These are phyloP conservation scores for Spongospora subterranea DNA, from an alignment of 208 protist genomes.

Conservation along the genomic window DNA sequence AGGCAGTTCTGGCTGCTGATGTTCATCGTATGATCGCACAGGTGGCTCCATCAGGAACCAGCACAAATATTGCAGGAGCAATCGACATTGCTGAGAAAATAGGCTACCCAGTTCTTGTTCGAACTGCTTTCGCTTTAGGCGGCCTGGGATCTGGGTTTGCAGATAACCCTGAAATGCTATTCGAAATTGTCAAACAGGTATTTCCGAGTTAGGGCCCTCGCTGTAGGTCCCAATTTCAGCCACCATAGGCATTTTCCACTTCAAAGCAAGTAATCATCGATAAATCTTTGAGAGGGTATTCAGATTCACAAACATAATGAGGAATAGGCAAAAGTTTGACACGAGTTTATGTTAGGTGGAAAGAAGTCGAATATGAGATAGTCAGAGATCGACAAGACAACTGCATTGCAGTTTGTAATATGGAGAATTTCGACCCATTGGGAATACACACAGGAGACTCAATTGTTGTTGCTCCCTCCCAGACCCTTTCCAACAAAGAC, in stretches of 20 bases:
- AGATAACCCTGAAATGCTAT: slow-evolving; percentile 81
- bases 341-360: slow-evolving; percentile 90
- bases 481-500: slow-evolving; percentile 76
- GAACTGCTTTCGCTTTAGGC: slow-evolving; percentile 95
- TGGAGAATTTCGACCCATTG: slow-evolving; percentile 95
- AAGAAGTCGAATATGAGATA: slow-evolving; percentile 98
- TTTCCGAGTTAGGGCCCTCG: background rate
- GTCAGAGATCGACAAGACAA: slow-evolving; percentile 93
- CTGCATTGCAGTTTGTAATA: slow-evolving; percentile 99
- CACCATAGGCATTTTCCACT: slow-evolving; percentile 53
- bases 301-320: too few relatives aligned
- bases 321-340: too few relatives aligned
- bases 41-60: slow-evolving; percentile 72
- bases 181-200: slow-evolving; percentile 77
- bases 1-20: slow-evolving; percentile 21
- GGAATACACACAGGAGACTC: slow-evolving; percentile 81
- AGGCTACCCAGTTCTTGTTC: slow-evolving; percentile 87
- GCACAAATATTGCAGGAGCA: background rate
- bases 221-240: background rate
- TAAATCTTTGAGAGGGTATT: background rate
- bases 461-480: slow-evolving; percentile 97
- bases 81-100: background rate
- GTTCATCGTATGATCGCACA: slow-evolving; percentile 69
- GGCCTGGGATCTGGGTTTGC: slow-evolving; percentile 96
- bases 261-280: slow-evolving; percentile 65